Base-by-base conservation (phyloP, 2,329 filamentous ascomycete species). In the Teratosphaeria destructans region DNA sequence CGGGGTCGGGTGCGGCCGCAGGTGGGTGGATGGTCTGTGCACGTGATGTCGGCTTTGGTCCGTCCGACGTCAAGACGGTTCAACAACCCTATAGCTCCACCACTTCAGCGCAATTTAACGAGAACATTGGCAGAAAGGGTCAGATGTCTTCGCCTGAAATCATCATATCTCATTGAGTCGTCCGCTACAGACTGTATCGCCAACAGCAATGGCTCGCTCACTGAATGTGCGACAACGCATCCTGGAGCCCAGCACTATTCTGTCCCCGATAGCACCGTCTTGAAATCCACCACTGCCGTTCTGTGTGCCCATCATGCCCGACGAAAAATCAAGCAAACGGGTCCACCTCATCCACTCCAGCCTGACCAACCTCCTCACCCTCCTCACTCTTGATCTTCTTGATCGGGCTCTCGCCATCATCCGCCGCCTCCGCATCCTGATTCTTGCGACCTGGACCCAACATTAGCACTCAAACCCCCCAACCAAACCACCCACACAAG, bases 341-440 rank as follows among this genome's bases (percentile, higher is more conserved):
- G 7, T 49, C 19, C 3, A 27, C 52, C 26, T 54, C 52, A 23
- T 54, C 52, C 10, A 14, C 23, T 26, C 12, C 52, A 54, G 16
- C 10, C 43, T 19, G 43, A 19, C 43, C 43, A 19, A n/a, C 43
- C 43, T 49, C 60, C n/a, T 61, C 58, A 16, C 62, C 61, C 16
- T 59, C 60, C 56, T 58, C 59, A 3, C 35, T 43, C 62, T 64
- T 64, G 23, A 39, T 54, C 57, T 66, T 67, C 65, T 67, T 67
- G 0, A 54, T 55, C 1, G 64, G 64, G 12, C 58, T 56, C 37
- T 61, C 58, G 3, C 58, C 58, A 12, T 61, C 63, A 5, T 59
- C 52, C 23, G 63, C 57, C 16, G 23, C 53, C n/a, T 55, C 60
- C 54, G 47, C 34, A 11, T 29, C n/a, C 19, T 52, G 26, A 19